phyloP scores from a whole-genome alignment of 2,329 filamentous ascomycete species.

The Monosporascus sp. region DNA sequence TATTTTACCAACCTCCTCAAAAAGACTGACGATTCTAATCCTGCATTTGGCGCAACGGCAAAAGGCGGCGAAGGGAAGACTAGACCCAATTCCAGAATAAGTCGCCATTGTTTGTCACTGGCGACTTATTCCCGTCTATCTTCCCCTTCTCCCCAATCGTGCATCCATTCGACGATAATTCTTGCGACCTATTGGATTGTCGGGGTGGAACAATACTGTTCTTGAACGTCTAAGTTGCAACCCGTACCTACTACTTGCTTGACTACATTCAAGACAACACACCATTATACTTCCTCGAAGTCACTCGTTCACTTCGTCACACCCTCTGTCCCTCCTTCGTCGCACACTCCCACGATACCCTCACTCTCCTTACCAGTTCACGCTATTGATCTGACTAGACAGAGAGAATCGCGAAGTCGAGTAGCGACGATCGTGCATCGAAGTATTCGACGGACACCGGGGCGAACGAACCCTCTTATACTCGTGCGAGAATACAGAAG shows the following conservation, averaged over 20 bases:
- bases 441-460: not conserved
- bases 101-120: not conserved
- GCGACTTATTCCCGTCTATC: not conserved
- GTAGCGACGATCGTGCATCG: constrained; percentile 2
- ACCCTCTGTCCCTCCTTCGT: not conserved
- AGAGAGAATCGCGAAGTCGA: constrained; percentile 7
- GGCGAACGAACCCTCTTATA: constrained; percentile 8
- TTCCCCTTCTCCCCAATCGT: not conserved
- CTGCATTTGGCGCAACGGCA: not conserved
- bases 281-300: not conserved
- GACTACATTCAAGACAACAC: not conserved
- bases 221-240: not conserved
- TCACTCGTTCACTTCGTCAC: not conserved
- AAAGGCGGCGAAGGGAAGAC: not conserved
- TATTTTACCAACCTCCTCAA: not conserved
- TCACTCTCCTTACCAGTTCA: constrained; percentile 9
- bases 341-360: not conserved
- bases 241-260: not conserved
- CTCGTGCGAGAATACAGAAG: not conserved
- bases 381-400: constrained; percentile 22
- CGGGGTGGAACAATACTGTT: not conserved
- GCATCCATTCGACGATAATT: not conserved
- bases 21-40: not conserved
- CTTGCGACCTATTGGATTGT: not conserved
- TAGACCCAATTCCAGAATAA: not conserved